Evolutionary conservation across 768 basidiomycete genomes (phyloP).

Genomic region (Solioccasus polychromus): DNA sequence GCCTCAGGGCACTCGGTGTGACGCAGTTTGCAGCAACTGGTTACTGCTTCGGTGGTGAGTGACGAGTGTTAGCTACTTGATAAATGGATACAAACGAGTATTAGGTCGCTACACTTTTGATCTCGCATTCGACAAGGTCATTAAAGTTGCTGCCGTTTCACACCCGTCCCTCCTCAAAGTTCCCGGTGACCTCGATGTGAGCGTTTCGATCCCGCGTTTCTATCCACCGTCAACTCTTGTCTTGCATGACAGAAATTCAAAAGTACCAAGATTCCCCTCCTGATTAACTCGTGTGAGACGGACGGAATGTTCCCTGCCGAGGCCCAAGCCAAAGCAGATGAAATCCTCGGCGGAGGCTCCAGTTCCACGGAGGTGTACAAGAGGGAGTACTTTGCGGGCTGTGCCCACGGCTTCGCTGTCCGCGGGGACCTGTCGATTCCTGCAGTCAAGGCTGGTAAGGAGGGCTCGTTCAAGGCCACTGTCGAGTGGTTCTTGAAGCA

Average conservation of each 20-base stretch:
- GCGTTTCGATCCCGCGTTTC: background rate
- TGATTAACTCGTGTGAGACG: conserved; percentile 63
- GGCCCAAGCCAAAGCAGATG: conserved; percentile 43
- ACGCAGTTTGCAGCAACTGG: conserved; percentile 57
- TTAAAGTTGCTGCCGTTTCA: conserved; percentile 38
- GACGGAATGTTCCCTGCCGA: conserved; percentile 52
- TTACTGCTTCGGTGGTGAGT: conserved; percentile 67
- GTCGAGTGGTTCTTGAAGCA: conserved; percentile 52
- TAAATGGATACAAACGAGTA: background rate
- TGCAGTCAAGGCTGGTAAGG: conserved; percentile 57
- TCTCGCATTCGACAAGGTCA: conserved; percentile 40
- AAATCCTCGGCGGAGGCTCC: conserved; percentile 45
- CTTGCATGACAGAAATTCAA: conserved; percentile 44
- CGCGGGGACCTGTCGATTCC: conserved; percentile 47
- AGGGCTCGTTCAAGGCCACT: conserved; percentile 48
- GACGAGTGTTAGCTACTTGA: background rate
- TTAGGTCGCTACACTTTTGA: conserved; percentile 41
- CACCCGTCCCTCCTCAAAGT: conserved; percentile 47
- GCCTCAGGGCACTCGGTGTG: conserved; percentile 58
- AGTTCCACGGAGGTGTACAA: conserved; percentile 42
- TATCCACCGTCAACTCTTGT: background rate
- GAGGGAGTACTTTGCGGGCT: conserved; percentile 33
- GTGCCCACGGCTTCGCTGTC: conserved; percentile 55
- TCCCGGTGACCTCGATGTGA: conserved; percentile 54
- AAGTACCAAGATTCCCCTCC: conserved; percentile 49